phyloP scores from a whole-genome alignment of 768 basidiomycete species.

The Rossbeevera mucosa region DNA sequence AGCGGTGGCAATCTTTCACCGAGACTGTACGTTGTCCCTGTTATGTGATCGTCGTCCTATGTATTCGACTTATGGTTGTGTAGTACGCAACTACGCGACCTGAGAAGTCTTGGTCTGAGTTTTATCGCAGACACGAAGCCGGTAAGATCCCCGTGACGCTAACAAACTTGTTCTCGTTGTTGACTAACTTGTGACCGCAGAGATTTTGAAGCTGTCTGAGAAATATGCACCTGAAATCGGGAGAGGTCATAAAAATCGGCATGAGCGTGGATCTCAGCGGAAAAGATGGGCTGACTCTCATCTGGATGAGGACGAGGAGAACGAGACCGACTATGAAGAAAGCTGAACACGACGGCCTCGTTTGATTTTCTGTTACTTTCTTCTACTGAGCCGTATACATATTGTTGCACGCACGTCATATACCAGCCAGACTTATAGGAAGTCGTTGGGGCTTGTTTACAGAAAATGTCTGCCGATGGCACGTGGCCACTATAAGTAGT shows the following conservation, averaged over 20 bases:
- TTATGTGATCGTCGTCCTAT: neutral
- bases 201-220: slow-evolving; percentile 24
- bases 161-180: neutral
- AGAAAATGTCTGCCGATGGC: slow-evolving; percentile 7
- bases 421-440: neutral
- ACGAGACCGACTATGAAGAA: slow-evolving; percentile 18
- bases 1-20: slow-evolving; percentile 54
- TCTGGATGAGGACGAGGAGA: slow-evolving; percentile 19
- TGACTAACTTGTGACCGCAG: slow-evolving; percentile 13
- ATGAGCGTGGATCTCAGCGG: slow-evolving; percentile 23
- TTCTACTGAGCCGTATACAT: slow-evolving; percentile 1
- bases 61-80: slow-evolving; percentile 1
- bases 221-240: slow-evolving; percentile 19
- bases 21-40: slow-evolving; percentile 39
- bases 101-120: slow-evolving; percentile 57
- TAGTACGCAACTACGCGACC: slow-evolving; percentile 50
- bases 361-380: neutral
- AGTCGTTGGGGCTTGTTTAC: slow-evolving; percentile 12
- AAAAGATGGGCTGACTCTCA: slow-evolving; percentile 5
- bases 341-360: neutral
- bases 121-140: slow-evolving; percentile 48
- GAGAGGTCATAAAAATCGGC: slow-evolving; percentile 14
- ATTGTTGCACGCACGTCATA: slow-evolving; percentile 9
- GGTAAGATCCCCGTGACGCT: slow-evolving; percentile 33
- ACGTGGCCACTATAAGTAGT: slow-evolving; percentile 33